Evolutionary conservation across 306 rosid genomes (phyloP).

Genomic region (Prunus mongolica): DNA sequence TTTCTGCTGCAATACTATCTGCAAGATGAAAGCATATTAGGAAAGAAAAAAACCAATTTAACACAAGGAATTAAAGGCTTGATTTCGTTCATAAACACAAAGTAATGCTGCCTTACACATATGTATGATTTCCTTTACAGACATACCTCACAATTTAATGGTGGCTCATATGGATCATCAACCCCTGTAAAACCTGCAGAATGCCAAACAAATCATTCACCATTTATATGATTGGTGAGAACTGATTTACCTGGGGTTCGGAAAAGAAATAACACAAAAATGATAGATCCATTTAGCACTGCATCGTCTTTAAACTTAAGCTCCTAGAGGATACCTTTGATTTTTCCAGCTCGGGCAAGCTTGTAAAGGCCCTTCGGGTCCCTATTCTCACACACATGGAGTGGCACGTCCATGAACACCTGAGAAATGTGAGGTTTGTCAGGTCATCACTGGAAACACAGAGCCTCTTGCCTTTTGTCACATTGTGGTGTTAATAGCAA

Average conservation of each 20-base stretch:
- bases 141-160: slow-evolving; percentile 67
- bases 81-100: not conserved
- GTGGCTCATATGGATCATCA: slow-evolving; percentile 90
- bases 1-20: slow-evolving; percentile 70
- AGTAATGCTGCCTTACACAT: not conserved
- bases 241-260: not conserved
- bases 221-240: not conserved
- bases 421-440: slow-evolving; percentile 31
- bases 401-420: slow-evolving; percentile 92
- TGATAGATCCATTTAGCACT: not conserved
- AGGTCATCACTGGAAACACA: not conserved
- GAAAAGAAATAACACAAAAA: not conserved
- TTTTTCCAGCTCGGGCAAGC: slow-evolving; percentile 92
- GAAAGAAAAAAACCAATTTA: not conserved
- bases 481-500: slow-evolving; percentile 11
- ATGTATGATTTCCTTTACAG: not conserved
- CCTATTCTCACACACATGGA: slow-evolving; percentile 76
- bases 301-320: not conserved
- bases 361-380: slow-evolving; percentile 97
- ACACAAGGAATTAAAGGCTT: not conserved
- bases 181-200: slow-evolving; percentile 89
- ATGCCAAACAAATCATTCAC: slow-evolving; percentile 25
- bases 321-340: slow-evolving; percentile 50
- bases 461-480: slow-evolving; percentile 15
- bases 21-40: slow-evolving; percentile 13